Evolutionary conservation across 768 basidiomycete genomes (phyloP), one percentile per base, ranked within the genome.

Genomic region (Lentinula detonsa): DNA sequence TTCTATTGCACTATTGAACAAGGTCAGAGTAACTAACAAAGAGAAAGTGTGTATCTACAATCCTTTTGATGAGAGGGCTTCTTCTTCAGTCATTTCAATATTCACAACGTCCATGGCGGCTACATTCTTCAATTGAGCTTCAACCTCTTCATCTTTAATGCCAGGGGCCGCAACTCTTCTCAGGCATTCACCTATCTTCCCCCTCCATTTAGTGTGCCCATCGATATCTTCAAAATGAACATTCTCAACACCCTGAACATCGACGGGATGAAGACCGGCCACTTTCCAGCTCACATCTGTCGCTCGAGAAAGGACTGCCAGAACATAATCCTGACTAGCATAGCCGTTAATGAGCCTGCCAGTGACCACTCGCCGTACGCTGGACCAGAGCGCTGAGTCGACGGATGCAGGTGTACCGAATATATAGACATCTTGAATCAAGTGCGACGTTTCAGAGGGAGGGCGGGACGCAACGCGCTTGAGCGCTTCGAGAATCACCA

Each of bases 311-410:
- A 85, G 72, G 23, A 84, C 75, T 11, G 79, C 82, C 52, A 86
- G 73, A 28, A 85, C 75, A 67, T 83, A 85, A 65, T 85, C 84
- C 37, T 79, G 68, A 59, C 65, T 69, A 16, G 78, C 74, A 67
- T 82, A 84, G 3, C 80, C 82, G 65, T 86, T 85, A 23, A 85
- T 80, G 7, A 85, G 66, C 40, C 84, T 71, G 13, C 84, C 83
- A 5, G 78, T 70, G 10, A 79, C 81, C 45, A 85, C 70, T 5
- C 82, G 72, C 2, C 84, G 75, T 18, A 80, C 73, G 33, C 75
- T 70, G 1, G 78, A 61, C 84, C 84, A 86, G 11, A 71, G 64
- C 4, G 60, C 65, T 16, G 68, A 63, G 62, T 81, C 77, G 5
- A 74, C 73, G 8, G 79, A 66, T 1, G 74, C 72, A 2, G 85